These are phyloP conservation scores for Lactifluus pinguis DNA, from an alignment of 768 basidiomycete genomes.

Conservation along the genomic window DNA sequence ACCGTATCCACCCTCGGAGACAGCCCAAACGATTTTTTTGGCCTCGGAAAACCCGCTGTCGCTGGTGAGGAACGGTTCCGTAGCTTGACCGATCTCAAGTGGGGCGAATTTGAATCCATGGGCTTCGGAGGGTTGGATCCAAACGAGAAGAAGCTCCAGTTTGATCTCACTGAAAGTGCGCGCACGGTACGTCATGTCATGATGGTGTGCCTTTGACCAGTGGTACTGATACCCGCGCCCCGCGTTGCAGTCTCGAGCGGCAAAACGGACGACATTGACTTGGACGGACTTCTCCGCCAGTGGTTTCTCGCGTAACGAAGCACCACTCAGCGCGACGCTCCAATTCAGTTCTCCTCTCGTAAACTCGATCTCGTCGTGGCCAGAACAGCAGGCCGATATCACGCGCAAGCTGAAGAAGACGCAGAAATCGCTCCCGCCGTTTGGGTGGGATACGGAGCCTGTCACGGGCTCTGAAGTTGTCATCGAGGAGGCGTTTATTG, in stretches of 20 bases:
- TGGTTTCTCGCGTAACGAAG: slow-evolving; percentile 76
- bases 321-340: slow-evolving; percentile 68
- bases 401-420: slow-evolving; percentile 76
- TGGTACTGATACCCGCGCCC: slow-evolving; percentile 32
- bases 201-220: neutral
- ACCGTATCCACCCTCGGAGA: neutral
- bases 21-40: slow-evolving; percentile 23
- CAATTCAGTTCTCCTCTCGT: slow-evolving; percentile 58
- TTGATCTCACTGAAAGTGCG: slow-evolving; percentile 88
- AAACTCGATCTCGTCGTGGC: slow-evolving; percentile 62
- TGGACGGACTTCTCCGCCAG: slow-evolving; percentile 86
- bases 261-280: slow-evolving; percentile 75
- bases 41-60: slow-evolving; percentile 25
- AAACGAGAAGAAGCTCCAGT: slow-evolving; percentile 70
- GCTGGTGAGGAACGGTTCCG: slow-evolving; percentile 62
- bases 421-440: slow-evolving; percentile 70
- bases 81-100: slow-evolving; percentile 76
- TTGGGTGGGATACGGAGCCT: slow-evolving; percentile 90
- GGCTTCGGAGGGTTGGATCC: slow-evolving; percentile 57
- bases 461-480: slow-evolving; percentile 69
- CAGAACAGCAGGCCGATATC: slow-evolving; percentile 62
- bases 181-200: slow-evolving; percentile 44
- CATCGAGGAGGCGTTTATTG: slow-evolving; percentile 85
- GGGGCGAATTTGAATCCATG: slow-evolving; percentile 84
- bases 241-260: slow-evolving; percentile 25